These are phyloP conservation scores for Hygrophila difformis DNA, from an alignment of 257 asterid genomes.

Conservation along the genomic window DNA sequence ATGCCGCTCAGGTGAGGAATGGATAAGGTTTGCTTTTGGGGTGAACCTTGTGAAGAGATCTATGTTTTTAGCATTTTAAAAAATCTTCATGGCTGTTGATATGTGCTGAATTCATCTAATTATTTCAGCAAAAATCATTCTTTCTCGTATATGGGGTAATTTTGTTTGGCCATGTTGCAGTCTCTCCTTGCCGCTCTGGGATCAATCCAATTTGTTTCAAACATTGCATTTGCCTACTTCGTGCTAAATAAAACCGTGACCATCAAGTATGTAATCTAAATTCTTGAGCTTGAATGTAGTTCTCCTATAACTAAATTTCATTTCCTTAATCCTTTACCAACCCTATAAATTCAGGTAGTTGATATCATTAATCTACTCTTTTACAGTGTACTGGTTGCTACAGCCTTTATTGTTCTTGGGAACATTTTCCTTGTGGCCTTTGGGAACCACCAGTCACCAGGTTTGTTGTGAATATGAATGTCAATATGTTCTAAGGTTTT, in stretches of 20 bases:
- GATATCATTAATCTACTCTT: slow-evolving; percentile 8
- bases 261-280: slow-evolving; percentile 52
- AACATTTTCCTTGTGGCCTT: slow-evolving; percentile 96
- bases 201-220: slow-evolving; percentile 90
- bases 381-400: slow-evolving; percentile 79
- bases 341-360: slow-evolving; percentile 4
- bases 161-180: slow-evolving; percentile 29
- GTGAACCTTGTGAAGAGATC: slow-evolving; percentile 13
- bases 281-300: slow-evolving; percentile 9
- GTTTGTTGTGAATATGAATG: too few relatives aligned
- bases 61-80: slow-evolving; percentile 11
- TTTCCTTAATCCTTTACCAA: slow-evolving; percentile 5
- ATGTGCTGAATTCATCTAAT: slow-evolving; percentile 8
- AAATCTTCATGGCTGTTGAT: slow-evolving; percentile 17
- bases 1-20: slow-evolving; percentile 91
- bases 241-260: slow-evolving; percentile 80
- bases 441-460: slow-evolving; percentile 98
- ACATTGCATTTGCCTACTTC: slow-evolving; percentile 81
- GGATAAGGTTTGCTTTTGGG: slow-evolving; percentile 1
- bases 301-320: slow-evolving; percentile 16
- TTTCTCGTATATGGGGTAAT: slow-evolving; percentile 4
- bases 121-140: slow-evolving; percentile 6
- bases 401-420: slow-evolving; percentile 92
- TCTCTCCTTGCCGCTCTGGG: slow-evolving; percentile 98
- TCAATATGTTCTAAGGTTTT: too few relatives aligned